phyloP scores from a whole-genome alignment of 176 grass and related monocot genomes.

The Oryza meyeriana region DNA sequence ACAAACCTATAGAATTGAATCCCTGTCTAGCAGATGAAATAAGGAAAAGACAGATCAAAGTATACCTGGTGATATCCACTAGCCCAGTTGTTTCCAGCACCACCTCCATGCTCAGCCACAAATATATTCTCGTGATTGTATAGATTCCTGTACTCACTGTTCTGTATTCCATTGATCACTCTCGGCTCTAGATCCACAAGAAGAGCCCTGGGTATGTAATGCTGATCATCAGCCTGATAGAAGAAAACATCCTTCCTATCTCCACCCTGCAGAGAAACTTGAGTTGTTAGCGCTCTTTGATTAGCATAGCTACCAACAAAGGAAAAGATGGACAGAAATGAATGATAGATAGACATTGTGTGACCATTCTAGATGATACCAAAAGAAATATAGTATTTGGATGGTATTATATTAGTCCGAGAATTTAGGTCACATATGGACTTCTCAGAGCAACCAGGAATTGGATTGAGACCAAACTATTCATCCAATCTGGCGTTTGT shows the following conservation, averaged over 20 bases:
- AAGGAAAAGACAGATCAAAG: neutral
- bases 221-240: conserved; percentile 98
- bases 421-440: neutral
- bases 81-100: conserved; percentile 99
- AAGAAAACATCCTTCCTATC: conserved; percentile 99
- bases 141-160: conserved; percentile 92
- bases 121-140: conserved; percentile 99
- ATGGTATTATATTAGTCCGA: neutral
- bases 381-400: neutral
- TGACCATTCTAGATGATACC: neutral
- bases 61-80: conserved; percentile 96
- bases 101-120: conserved; percentile 94
- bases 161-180: conserved; percentile 97
- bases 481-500: neutral
- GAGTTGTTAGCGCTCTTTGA: neutral
- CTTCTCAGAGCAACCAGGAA: neutral
- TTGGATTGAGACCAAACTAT: neutral
- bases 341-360: neutral
- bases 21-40: neutral
- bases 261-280: conserved; percentile 68
- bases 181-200: conserved; percentile 96
- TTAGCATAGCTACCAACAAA: conserved; percentile 11
- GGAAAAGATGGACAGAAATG: neutral
- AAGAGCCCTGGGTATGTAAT: conserved; percentile 96
- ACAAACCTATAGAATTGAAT: neutral